Conservation (phyloP, 345 rosid genomes). For the Euphorbia lathyris region DNA sequence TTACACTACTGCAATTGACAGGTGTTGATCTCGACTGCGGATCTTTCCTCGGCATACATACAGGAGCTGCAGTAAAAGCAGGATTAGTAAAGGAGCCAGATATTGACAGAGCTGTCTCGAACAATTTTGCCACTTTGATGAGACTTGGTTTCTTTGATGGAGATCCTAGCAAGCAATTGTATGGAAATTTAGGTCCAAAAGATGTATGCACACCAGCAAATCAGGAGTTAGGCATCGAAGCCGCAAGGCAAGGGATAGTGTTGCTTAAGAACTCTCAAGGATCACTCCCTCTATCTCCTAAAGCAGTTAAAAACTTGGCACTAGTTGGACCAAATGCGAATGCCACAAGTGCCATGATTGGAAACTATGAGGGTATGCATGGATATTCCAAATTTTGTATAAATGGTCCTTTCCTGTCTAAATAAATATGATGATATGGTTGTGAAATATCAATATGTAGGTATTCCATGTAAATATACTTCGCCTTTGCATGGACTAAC, state of each 20-base stretch:
- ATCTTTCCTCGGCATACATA: constrained; percentile 65
- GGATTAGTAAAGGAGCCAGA: constrained; percentile 59
- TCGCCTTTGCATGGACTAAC: constrained; percentile 80
- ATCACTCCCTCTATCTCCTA: constrained; percentile 64
- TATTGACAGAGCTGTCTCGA: constrained; percentile 58
- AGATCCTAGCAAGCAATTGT: constrained; percentile 64
- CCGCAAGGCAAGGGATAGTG: constrained; percentile 94
- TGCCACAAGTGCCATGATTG: constrained; percentile 91
- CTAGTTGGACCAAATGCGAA: constrained; percentile 95
- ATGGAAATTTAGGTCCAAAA: constrained; percentile 70
- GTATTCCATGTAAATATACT: constrained; percentile 81
- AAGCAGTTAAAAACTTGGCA: constrained; percentile 54
- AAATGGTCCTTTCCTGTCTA: background rate
- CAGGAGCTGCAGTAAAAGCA: constrained; percentile 68
- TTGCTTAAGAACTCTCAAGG: constrained; percentile 63
- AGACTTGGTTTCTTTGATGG: constrained; percentile 95
- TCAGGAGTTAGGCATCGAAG: constrained; percentile 81
- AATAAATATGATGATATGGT: background rate
- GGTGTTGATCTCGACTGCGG: constrained; percentile 90
- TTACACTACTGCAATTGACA: constrained; percentile 3
- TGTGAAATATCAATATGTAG: constrained; percentile 31
- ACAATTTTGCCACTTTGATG: constrained; percentile 83
- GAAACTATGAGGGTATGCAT: constrained; percentile 76
- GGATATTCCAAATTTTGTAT: background rate
- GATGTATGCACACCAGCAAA: constrained; percentile 72